Conservation (phyloP, 345 rosid species). For the Physaria fendleri region DNA sequence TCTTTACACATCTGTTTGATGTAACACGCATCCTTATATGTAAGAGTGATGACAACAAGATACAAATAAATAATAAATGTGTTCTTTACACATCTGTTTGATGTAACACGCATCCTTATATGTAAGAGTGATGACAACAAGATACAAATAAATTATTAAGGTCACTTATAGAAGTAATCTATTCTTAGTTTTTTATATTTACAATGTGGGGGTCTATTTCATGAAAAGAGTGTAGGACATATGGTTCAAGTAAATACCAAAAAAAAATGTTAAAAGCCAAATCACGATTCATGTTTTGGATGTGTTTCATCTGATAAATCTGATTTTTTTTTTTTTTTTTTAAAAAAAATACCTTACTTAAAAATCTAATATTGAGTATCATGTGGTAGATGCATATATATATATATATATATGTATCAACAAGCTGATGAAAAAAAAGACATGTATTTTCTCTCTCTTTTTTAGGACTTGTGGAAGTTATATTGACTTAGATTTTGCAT, state of each 20-base stretch:
- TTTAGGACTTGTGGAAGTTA: not conserved
- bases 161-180: too few species aligned
- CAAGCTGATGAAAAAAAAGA: not conserved
- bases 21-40: too few species aligned
- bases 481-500: not conserved
- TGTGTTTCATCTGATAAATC: not conserved
- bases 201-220: constrained; percentile 13
- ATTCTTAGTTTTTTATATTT: not conserved
- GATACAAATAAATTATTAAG: too few species aligned
- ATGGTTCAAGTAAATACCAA: constrained; percentile 3
- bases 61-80: too few species aligned
- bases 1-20: too few species aligned
- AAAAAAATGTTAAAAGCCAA: constrained; percentile 12
- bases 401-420: not conserved
- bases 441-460: not conserved
- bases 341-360: not conserved
- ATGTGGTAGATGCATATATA: constrained; percentile 5
- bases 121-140: too few species aligned
- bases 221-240: constrained; percentile 18
- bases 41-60: too few species aligned
- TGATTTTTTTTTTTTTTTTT: not conserved
- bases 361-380: not conserved
- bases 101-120: too few species aligned
- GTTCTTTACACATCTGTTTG: too few species aligned
- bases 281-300: constrained; percentile 12